Evolutionary conservation across 495 filamentous ascomycete species (phyloP), one percentile per base, ranked within the genome.

Genomic region (Daldinia grandis): DNA sequence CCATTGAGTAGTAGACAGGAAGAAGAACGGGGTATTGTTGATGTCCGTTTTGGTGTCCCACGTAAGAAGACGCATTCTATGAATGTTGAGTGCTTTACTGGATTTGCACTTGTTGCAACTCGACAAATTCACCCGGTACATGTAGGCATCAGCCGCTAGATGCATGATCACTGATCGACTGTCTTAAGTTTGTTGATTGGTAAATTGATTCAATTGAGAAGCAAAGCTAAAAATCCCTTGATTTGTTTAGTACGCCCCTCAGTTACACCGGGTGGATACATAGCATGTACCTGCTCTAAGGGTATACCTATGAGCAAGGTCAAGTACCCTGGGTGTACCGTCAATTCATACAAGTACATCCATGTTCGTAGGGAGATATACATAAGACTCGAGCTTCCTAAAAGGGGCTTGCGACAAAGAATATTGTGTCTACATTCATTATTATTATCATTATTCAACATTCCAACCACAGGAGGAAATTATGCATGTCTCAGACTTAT

Each of bases 1-100:
- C 67, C 75, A 76, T 77, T 44, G 47, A 25, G 37, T 51, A 55
- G 17, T 51, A 55, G 17, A 33, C 10, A 30, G 9, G n/a, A 61
- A 40, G 56, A 58, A 38, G 27, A 8, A 53, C 12, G 25, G 15
- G 56, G 33, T 38, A 28, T 61, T 2, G n/a, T 24, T 47, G 57
- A 37, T 4, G 37, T 17, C 42, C 42, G 42, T 47, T 38, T 7
- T 14, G 38, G 21, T 42, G 14, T 61, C 12, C 21, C 38, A 53
- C 12, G 30, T 24, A 19, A 25, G 25, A 37, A 47, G 31, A 53
- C 50, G 27, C 57, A 69, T 69, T 21, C 30, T 65, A 44, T 19
- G 58, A 25, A 40, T 6, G 9, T 56, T 19, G 3, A 28, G 28
- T 30, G 5, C 6, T 66, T 53, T 24, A 17, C 47, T 31, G 15